phyloP scores from a whole-genome alignment of 768 basidiomycete species.

The Phlegmacium glaucopus region DNA sequence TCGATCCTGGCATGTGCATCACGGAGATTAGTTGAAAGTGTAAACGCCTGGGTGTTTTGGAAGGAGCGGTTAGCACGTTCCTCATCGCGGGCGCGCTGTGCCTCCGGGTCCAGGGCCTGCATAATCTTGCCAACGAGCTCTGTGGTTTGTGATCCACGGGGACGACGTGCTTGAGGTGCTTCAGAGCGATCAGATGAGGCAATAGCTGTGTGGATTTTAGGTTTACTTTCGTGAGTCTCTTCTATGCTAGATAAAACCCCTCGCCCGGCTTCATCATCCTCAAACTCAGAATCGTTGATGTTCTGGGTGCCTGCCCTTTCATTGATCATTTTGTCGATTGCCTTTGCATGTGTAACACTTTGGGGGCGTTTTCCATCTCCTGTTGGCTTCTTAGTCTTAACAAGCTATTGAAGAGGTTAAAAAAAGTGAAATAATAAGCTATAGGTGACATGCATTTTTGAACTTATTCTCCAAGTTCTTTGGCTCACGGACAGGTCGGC shows the following conservation, averaged over 20 bases:
- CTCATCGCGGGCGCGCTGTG: constrained; percentile 19
- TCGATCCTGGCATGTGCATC: constrained; percentile 19
- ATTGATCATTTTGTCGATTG: constrained; percentile 22
- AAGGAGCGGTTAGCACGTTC: constrained; percentile 17
- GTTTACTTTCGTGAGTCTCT: neutral
- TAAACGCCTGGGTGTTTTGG: constrained; percentile 21
- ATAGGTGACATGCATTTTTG: no score
- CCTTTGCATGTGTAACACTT: constrained; percentile 18
- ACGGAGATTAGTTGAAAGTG: constrained; percentile 21
- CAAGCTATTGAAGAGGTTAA: constrained; percentile 3
- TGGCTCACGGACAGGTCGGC: no score
- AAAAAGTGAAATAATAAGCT: no score
- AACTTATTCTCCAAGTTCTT: no score
- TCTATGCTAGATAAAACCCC: neutral
- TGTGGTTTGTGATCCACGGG: constrained; percentile 8
- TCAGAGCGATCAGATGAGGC: constrained; percentile 8
- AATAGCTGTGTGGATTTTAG: constrained; percentile 1
- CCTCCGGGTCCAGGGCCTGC: constrained; percentile 21
- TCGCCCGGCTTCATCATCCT: neutral
- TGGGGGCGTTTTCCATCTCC: constrained; percentile 19
- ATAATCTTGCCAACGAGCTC: constrained; percentile 19
- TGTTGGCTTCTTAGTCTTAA: constrained; percentile 19
- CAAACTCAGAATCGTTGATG: constrained; percentile 17
- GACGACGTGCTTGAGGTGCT: constrained; percentile 5
- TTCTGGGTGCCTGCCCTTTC: constrained; percentile 17